phyloP scores from a whole-genome alignment of 2,329 filamentous ascomycete species.

The Aspergillus phoenicis region DNA sequence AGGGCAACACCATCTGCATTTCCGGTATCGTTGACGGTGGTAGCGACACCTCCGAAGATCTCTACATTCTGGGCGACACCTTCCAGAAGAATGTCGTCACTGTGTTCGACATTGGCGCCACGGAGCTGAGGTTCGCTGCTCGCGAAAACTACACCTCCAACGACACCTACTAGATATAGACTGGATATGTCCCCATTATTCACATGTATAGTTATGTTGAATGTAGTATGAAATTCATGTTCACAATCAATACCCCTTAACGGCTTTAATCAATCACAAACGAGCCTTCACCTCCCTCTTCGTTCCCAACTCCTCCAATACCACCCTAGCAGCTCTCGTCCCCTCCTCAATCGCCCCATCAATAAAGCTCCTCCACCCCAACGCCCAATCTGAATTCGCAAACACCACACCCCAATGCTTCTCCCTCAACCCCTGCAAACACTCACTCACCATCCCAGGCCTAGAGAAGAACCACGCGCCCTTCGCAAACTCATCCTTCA shows the following conservation, averaged over 20 bases:
- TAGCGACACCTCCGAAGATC: slow-evolving; percentile 14
- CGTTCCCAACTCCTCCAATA: not conserved
- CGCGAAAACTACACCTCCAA: slow-evolving; percentile 8
- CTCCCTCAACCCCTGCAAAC: slow-evolving; percentile 46
- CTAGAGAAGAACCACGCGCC: slow-evolving; percentile 49
- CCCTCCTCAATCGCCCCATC: slow-evolving; percentile 43
- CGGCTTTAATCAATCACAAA: not conserved
- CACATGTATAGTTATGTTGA: not conserved
- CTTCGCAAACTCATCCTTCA: slow-evolving; percentile 51
- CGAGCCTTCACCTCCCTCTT: not conserved
- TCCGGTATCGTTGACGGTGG: slow-evolving; percentile 21
- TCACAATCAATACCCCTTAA: no score
- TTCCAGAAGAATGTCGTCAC: slow-evolving; percentile 54
- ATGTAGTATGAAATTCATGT: no score
- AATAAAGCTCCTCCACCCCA: slow-evolving; percentile 43
- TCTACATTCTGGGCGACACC: slow-evolving; percentile 41
- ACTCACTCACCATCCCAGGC: slow-evolving; percentile 41
- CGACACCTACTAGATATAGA: not conserved
- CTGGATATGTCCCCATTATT: not conserved
- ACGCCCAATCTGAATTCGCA: slow-evolving; percentile 39
- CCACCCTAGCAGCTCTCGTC: not conserved
- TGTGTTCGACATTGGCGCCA: slow-evolving; percentile 53
- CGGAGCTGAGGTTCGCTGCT: slow-evolving; percentile 39
- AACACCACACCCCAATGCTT: slow-evolving; percentile 51
- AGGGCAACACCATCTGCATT: slow-evolving; percentile 21